Percentiles rank a stretch among this genome's conserved stretches.
These are phyloP conservation scores for Aspergillus fructus DNA, from an alignment of 2,329 filamentous ascomycete genomes.

Conservation along the genomic window DNA sequence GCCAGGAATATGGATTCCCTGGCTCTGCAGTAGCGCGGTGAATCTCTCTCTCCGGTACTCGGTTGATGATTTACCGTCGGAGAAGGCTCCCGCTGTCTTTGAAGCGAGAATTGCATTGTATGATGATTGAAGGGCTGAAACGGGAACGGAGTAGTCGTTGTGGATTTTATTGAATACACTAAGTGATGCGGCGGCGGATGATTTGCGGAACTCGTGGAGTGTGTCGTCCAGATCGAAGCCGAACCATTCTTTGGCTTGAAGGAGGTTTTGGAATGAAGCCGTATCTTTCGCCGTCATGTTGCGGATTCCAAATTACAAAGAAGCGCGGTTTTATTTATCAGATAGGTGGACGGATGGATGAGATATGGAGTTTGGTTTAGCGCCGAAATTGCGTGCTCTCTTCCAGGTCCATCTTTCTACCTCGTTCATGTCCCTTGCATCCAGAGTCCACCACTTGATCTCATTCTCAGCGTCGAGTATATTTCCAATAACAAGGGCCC, in stretches of 20 bases:
- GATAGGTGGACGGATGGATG: no score
- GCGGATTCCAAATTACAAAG: no score
- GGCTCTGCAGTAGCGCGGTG: conserved; percentile 27
- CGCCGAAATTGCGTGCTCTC: no score
- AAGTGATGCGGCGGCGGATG: conserved; percentile 38
- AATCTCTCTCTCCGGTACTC: conserved; percentile 47
- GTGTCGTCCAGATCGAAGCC: conserved; percentile 53
- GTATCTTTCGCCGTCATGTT: no score
- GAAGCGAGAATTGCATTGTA: conserved; percentile 37
- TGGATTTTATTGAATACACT: conserved; percentile 34
- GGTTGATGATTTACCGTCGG: conserved; percentile 45
- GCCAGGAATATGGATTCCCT: background rate
- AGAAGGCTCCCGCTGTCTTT: conserved; percentile 43
- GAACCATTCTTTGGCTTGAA: conserved; percentile 34
- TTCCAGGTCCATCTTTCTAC: no score
- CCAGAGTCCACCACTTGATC: no score
- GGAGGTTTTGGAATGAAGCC: background rate
- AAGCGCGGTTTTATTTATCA: no score
- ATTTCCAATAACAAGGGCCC: no score
- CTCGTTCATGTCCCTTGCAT: no score
- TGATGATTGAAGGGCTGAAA: conserved; percentile 15
- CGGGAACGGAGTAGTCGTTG: conserved; percentile 6
- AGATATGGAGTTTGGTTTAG: no score
- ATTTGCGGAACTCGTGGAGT: conserved; percentile 47
- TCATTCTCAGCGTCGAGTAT: no score